Percentiles rank a stretch among this genome's conserved stretches.
Conservation (phyloP, 306 rosid species). For the Hippophae gyantsensis region DNA sequence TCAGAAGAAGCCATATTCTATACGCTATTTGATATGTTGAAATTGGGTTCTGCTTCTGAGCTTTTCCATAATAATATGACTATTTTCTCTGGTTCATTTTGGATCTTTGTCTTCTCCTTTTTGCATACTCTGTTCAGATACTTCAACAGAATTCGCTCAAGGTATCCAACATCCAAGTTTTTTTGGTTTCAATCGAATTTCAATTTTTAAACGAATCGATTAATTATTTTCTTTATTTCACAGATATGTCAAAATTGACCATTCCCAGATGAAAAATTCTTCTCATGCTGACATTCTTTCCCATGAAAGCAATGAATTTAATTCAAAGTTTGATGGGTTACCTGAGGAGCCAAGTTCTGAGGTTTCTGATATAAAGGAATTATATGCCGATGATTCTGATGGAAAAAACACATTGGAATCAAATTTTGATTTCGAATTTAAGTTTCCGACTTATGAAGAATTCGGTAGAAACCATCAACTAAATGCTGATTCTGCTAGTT, state of each 20-base stretch:
- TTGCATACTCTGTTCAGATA: constrained; percentile 38
- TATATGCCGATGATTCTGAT: constrained; percentile 10
- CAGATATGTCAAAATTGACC: constrained; percentile 28
- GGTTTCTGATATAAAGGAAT: constrained; percentile 4
- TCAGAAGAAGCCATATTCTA: not conserved
- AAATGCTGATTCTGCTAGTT: constrained; percentile 22
- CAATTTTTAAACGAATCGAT: not conserved
- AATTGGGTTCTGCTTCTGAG: constrained; percentile 27
- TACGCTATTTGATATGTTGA: constrained; percentile 27
- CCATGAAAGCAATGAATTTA: constrained; percentile 11
- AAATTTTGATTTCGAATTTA: constrained; percentile 53
- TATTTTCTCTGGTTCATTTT: constrained; percentile 23
- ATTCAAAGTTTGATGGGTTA: constrained; percentile 17
- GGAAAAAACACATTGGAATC: constrained; percentile 27
- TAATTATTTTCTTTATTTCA: not conserved
- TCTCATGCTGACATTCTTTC: constrained; percentile 3
- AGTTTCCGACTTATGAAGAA: constrained; percentile 57
- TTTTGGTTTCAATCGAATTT: not conserved
- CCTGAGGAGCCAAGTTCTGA: constrained; percentile 6
- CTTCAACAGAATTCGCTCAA: constrained; percentile 29
- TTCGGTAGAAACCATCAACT: constrained; percentile 15
- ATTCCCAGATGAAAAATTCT: constrained; percentile 7
- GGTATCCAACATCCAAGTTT: constrained; percentile 31
- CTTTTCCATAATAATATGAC: constrained; percentile 25
- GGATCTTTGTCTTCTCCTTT: constrained; percentile 35